These are phyloP conservation scores for Leptosphaerulina australis DNA, from an alignment of 2,329 filamentous ascomycete genomes.

Conservation along the genomic window DNA sequence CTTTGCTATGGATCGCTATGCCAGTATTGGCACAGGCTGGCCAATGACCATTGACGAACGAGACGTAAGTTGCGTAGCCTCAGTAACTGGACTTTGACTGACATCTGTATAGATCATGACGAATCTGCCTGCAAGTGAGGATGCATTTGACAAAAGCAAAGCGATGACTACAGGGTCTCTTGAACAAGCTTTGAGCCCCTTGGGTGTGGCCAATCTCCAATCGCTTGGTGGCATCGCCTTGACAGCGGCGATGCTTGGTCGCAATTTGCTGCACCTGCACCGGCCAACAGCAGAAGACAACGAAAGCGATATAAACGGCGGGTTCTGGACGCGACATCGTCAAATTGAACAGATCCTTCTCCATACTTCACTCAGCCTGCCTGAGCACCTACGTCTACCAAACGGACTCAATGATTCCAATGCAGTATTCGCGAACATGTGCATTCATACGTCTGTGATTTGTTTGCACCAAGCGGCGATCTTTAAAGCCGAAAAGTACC, in stretches of 20 bases:
- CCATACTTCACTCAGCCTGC: constrained; percentile 84
- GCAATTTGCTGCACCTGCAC: constrained; percentile 89
- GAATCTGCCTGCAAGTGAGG: constrained; percentile 81
- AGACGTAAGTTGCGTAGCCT: constrained; percentile 62
- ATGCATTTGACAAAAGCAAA: constrained; percentile 81
- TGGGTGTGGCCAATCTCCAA: constrained; percentile 76
- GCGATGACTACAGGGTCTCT: constrained; percentile 75
- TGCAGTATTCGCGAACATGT: constrained; percentile 93
- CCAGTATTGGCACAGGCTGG: constrained; percentile 96
- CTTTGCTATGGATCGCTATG: constrained; percentile 88
- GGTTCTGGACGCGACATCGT: constrained; percentile 94
- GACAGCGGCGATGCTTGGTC: constrained; percentile 87
- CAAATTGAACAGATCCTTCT: constrained; percentile 88
- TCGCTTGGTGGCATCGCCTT: constrained; percentile 80
- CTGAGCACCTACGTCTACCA: constrained; percentile 78
- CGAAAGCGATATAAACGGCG: constrained; percentile 86
- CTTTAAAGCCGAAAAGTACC: constrained; percentile 92
- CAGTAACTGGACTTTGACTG: not conserved
- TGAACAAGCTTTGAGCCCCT: constrained; percentile 69
- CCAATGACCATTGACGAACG: constrained; percentile 91
- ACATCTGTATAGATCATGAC: constrained; percentile 68
- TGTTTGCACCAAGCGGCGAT: constrained; percentile 98
- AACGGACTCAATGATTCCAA: constrained; percentile 77
- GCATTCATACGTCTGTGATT: constrained; percentile 93
- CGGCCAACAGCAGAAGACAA: constrained; percentile 80